A percentile compares a stretch with the other conserved stretches of the same genome.
Evolutionary conservation across 257 asterid species (phyloP).

Genomic region (Solanum clarkiae): DNA sequence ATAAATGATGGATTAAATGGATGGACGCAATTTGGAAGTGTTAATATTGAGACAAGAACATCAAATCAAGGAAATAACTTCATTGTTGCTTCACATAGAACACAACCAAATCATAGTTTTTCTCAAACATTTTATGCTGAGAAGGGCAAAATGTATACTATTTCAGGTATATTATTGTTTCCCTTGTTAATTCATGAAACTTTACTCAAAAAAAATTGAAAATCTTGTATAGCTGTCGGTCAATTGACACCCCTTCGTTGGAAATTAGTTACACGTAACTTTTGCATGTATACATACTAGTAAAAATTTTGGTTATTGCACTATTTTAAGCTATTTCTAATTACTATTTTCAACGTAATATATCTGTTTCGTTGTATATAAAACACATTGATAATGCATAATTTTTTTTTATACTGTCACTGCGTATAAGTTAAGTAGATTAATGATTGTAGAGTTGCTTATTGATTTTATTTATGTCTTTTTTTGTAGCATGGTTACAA

Average conservation of each 20-base stretch:
- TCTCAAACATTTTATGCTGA: constrained; percentile 28
- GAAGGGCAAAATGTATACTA: constrained; percentile 29
- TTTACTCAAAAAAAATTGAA: background rate
- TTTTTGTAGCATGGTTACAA: background rate
- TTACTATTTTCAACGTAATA: too few relatives aligned
- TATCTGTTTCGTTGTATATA: background rate
- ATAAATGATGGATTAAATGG: constrained; percentile 37
- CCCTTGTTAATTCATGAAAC: background rate
- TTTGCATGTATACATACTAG: background rate
- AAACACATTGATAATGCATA: background rate
- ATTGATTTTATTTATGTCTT: background rate
- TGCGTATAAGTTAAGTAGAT: background rate
- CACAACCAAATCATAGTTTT: constrained; percentile 13
- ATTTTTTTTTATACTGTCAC: too few relatives aligned
- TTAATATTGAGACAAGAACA: constrained; percentile 8
- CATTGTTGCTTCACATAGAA: constrained; percentile 30
- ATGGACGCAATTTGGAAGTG: constrained; percentile 33
- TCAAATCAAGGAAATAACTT: constrained; percentile 34
- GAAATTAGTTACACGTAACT: background rate
- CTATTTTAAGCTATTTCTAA: background rate
- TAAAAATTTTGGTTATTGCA: too few relatives aligned
- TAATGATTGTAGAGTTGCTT: background rate
- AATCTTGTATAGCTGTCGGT: background rate
- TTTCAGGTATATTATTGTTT: constrained; percentile 36
- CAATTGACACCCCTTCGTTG: background rate